Base-by-base conservation (phyloP, 768 basidiomycete species). In the Leccinum rimulosum region DNA sequence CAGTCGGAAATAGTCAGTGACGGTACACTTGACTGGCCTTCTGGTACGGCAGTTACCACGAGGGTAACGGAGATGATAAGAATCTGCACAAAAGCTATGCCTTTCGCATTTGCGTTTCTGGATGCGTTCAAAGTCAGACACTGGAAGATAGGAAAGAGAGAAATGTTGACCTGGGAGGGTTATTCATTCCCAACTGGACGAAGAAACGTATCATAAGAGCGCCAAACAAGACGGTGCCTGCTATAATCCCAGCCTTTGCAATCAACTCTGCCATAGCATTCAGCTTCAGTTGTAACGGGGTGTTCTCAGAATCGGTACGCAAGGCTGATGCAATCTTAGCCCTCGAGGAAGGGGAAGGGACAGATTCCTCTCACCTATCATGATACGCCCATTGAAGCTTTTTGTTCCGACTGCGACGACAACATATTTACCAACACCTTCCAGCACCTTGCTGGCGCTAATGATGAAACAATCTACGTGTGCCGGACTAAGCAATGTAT, bases 161-260 rank as follows among this genome's bases (percentile, higher is more conserved):
- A 28, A 50, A 54, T 53, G 52, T 78, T 45, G 60, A 88, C 81
- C 89, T 82, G 5, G 68, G 62, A 4, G 92, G 89, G 31, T 82
- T 72, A 27, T 75, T 70, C 0, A 76, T 83, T 12, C 84, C 86
- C 59, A 98, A 82, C 68, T 96, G 86, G 7, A 97, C 93, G 66
- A 98, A 94, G 77, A 95, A 98, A 40, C 92, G 83, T 67, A 98
- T 98, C 86, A 98, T 88, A 54, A 98, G 83, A 2, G 89, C 83
- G 12, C 64, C 52, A 75, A 99, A 98, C 19, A 99, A 82, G 12
- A 90, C 60, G 10, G 89, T 79, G 70, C 95, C 96, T 28, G 92
- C 91, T 17, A 80, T 74, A 33, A 87, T 87, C 61, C 95, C 97
- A 31, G 92, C 74, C 72, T 95, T 96, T 45, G 95, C 97, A 67